These are phyloP conservation scores for Taxawa tesnikishii DNA, from an alignment of 2,329 filamentous ascomycete genomes.

Conservation along the genomic window DNA sequence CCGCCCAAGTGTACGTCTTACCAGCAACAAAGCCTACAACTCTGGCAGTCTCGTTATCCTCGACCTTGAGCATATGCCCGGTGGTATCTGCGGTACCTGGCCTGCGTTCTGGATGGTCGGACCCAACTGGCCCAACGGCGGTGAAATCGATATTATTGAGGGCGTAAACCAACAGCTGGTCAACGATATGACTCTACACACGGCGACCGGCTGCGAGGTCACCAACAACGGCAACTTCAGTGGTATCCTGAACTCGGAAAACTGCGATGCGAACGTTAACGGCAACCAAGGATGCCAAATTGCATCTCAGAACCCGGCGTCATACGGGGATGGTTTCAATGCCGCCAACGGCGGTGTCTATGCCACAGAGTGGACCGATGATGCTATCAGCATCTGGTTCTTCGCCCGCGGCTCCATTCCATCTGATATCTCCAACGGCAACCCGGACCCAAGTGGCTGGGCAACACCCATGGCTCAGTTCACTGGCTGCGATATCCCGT, in stretches of 20 bases:
- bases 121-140: conserved; percentile 32
- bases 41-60: conserved; percentile 55
- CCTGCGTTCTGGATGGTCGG: conserved; percentile 56
- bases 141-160: conserved; percentile 28
- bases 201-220: conserved; percentile 19
- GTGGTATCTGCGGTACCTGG: conserved; percentile 59
- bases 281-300: conserved; percentile 24
- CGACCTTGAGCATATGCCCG: conserved; percentile 63
- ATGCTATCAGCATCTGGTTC: conserved; percentile 22
- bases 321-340: conserved; percentile 24
- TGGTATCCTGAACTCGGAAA: conserved; percentile 42
- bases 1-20: conserved; percentile 58
- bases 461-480: conserved; percentile 54
- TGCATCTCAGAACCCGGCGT: conserved; percentile 34
- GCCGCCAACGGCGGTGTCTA: conserved; percentile 33
- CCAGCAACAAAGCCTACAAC: conserved; percentile 51
- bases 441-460: conserved; percentile 51
- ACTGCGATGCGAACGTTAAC: conserved; percentile 24
- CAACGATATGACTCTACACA: conserved; percentile 24
- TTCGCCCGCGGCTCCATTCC: conserved; percentile 23
- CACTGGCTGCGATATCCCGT: conserved; percentile 50
- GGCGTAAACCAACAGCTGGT: conserved; percentile 22
- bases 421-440: conserved; percentile 27
- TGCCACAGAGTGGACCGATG: conserved; percentile 19
- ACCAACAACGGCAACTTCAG: conserved; percentile 51